Evolutionary conservation across 257 asterid species (phyloP).

Genomic region (Linaria vulgaris): DNA sequence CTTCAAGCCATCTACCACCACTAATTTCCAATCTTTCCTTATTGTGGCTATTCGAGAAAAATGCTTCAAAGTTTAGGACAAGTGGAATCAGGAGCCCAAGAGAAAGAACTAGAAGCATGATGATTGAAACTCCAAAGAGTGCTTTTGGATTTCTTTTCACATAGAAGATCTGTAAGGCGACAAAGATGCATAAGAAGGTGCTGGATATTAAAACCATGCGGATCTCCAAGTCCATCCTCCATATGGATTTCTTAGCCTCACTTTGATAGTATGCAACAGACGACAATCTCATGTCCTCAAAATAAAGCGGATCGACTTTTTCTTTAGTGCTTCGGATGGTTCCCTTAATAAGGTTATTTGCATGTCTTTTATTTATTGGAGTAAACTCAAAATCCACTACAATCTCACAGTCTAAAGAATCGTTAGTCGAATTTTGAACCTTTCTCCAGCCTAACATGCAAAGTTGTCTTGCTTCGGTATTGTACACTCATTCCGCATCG

Average conservation of each 20-base stretch:
- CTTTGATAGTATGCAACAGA: constrained; percentile 25
- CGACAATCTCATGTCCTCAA: constrained; percentile 35
- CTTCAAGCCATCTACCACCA: constrained; percentile 53
- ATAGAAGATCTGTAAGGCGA: constrained; percentile 49
- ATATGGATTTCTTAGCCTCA: constrained; percentile 36
- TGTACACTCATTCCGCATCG: constrained; percentile 60
- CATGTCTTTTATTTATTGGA: constrained; percentile 23
- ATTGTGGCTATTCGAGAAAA: constrained; percentile 28
- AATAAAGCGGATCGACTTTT: constrained; percentile 42
- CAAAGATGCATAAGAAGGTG: constrained; percentile 49
- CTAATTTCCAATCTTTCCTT: constrained; percentile 21
- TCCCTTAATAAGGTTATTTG: constrained; percentile 34
- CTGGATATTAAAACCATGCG: constrained; percentile 53
- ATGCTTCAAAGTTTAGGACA: constrained; percentile 60
- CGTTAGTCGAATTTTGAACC: background rate
- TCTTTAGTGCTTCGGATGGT: constrained; percentile 47
- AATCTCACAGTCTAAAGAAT: constrained; percentile 53
- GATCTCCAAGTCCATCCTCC: constrained; percentile 80
- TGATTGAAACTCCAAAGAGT: constrained; percentile 42
- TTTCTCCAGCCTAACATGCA: constrained; percentile 79
- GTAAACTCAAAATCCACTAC: constrained; percentile 42
- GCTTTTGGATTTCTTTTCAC: constrained; percentile 48
- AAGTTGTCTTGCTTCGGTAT: constrained; percentile 45
- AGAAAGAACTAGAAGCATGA: constrained; percentile 54
- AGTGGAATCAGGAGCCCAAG: constrained; percentile 63